Conservation (phyloP, 257 asterid genomes). For the Solanum paucissectum region DNA sequence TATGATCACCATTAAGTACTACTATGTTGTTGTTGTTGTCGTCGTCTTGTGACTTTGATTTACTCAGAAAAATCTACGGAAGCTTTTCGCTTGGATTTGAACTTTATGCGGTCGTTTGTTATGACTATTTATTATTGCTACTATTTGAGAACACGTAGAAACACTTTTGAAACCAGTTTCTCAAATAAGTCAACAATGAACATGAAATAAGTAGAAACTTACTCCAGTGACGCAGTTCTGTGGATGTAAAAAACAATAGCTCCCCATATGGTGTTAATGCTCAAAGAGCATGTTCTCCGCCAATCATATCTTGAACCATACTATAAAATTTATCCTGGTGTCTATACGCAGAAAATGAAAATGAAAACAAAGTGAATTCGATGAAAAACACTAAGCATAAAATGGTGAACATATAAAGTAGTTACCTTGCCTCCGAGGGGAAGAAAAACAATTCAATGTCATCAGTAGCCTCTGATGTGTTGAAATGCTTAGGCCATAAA, state of each 20-base stretch:
- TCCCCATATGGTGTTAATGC: constrained; percentile 40
- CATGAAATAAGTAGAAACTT: not conserved
- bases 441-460: constrained; percentile 65
- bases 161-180: not conserved
- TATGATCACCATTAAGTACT: too few species aligned
- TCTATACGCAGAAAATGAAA: constrained; percentile 1
- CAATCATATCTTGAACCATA: constrained; percentile 44
- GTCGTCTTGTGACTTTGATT: not conserved
- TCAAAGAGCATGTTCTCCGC: constrained; percentile 43
- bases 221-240: constrained; percentile 63
- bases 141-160: not conserved
- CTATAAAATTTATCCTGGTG: constrained; percentile 30
- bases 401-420: not conserved
- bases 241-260: constrained; percentile 62
- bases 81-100: not conserved
- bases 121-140: not conserved
- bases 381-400: not conserved
- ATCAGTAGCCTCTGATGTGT: constrained; percentile 21
- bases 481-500: constrained; percentile 62
- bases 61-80: not conserved
- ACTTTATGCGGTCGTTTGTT: not conserved
- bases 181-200: not conserved
- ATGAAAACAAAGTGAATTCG: not conserved
- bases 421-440: constrained; percentile 39
- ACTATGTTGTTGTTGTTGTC: too few species aligned